Conservation (phyloP, 2,329 filamentous ascomycete genomes). For the Coleophoma crateriformis region DNA sequence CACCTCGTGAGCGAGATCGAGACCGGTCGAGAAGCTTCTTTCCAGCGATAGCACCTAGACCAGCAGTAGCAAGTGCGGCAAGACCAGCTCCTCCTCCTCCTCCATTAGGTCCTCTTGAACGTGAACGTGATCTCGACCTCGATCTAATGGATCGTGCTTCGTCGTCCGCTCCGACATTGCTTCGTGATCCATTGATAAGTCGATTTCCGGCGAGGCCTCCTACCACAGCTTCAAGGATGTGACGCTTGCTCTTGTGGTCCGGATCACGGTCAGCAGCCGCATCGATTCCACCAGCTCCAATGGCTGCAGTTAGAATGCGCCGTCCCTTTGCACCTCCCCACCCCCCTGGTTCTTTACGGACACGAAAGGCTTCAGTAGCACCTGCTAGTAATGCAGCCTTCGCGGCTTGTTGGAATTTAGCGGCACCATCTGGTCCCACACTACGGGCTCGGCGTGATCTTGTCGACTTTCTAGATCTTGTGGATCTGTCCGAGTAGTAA, state of each 20-base stretch:
- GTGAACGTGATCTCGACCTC: slow-evolving; percentile 60
- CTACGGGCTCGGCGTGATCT: slow-evolving; percentile 47
- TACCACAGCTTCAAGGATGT: slow-evolving; percentile 80
- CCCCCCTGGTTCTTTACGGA: slow-evolving; percentile 79
- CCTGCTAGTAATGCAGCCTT: slow-evolving; percentile 88
- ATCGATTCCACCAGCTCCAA: slow-evolving; percentile 81
- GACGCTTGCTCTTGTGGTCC: slow-evolving; percentile 71
- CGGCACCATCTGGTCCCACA: slow-evolving; percentile 43
- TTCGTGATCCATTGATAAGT: slow-evolving; percentile 73
- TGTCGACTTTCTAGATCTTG: slow-evolving; percentile 5
- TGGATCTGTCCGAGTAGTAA: slow-evolving; percentile 39
- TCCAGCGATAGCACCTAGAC: slow-evolving; percentile 52
- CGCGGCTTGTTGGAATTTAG: slow-evolving; percentile 76
- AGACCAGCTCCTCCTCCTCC: slow-evolving; percentile 44
- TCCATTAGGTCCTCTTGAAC: slow-evolving; percentile 33
- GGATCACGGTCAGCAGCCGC: slow-evolving; percentile 62
- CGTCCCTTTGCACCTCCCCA: slow-evolving; percentile 92
- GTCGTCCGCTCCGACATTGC: slow-evolving; percentile 48
- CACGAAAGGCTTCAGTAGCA: slow-evolving; percentile 86
- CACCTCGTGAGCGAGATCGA: slow-evolving; percentile 41
- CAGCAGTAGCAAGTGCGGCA: slow-evolving; percentile 59
- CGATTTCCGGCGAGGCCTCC: slow-evolving; percentile 84
- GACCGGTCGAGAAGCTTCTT: slow-evolving; percentile 51
- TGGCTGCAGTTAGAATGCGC: slow-evolving; percentile 82
- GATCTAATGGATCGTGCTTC: slow-evolving; percentile 48